phyloP scores from a whole-genome alignment of 2,329 filamentous ascomycete species.

The Lachnellula cervina region DNA sequence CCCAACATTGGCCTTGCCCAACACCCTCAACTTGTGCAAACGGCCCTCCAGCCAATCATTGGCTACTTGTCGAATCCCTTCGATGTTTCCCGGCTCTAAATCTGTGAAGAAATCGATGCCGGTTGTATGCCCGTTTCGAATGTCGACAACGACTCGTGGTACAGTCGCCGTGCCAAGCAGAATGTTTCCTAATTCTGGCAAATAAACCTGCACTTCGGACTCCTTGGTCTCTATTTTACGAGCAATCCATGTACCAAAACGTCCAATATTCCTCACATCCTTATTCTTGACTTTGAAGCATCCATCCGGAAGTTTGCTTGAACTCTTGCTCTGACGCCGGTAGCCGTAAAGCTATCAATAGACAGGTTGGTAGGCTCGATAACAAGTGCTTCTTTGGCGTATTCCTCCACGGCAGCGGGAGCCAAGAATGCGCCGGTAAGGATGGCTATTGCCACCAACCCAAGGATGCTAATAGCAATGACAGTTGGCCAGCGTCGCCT shows the following conservation, averaged over 20 bases:
- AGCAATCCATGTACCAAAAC: constrained; percentile 75
- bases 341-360: constrained; percentile 75
- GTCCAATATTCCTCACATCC: constrained; percentile 69
- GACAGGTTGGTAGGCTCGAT: constrained; percentile 80
- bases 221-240: constrained; percentile 68
- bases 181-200: constrained; percentile 77
- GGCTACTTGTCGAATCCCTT: constrained; percentile 72
- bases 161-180: constrained; percentile 72
- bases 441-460: constrained; percentile 58
- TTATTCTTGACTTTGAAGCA: constrained; percentile 65
- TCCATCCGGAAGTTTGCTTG: constrained; percentile 81
- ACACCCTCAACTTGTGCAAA: constrained; percentile 64
- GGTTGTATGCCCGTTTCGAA: constrained; percentile 74
- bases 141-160: constrained; percentile 69
- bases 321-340: constrained; percentile 73
- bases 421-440: constrained; percentile 76
- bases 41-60: constrained; percentile 85
- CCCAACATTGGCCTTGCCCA: constrained; percentile 67
- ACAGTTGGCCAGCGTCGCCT: constrained; percentile 69
- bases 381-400: constrained; percentile 76
- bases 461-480: constrained; percentile 65
- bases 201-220: constrained; percentile 68
- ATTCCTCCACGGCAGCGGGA: constrained; percentile 75
- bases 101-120: constrained; percentile 74
- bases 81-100: constrained; percentile 68